Percentiles rank a stretch among this genome's conserved stretches.
phyloP scores from a whole-genome alignment of 768 basidiomycete genomes.

The Boletus huronensis region DNA sequence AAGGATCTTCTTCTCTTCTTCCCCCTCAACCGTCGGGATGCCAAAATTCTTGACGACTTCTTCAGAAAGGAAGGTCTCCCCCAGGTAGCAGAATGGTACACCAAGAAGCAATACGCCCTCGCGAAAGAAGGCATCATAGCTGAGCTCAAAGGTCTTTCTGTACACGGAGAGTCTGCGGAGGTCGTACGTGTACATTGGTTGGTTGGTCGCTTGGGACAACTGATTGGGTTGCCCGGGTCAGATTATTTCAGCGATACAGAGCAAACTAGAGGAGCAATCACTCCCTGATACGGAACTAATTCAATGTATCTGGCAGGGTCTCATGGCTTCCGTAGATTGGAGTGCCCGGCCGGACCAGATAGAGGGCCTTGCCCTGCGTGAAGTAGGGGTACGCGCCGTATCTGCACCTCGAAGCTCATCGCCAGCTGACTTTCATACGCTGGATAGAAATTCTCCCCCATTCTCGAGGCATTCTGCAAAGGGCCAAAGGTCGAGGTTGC shows the following conservation, averaged over 20 bases:
- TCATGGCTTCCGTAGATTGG: conserved; percentile 88
- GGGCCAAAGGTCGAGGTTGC: conserved; percentile 89
- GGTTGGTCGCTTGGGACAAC: background rate
- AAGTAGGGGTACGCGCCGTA: conserved; percentile 66
- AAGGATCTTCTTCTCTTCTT: conserved; percentile 87
- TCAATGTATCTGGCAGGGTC: conserved; percentile 87
- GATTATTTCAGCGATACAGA: conserved; percentile 75
- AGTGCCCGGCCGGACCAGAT: conserved; percentile 88
- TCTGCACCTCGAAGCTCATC: background rate
- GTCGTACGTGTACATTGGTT: conserved; percentile 45
- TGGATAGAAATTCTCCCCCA: conserved; percentile 72
- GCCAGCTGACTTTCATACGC: background rate
- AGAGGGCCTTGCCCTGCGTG: conserved; percentile 81
- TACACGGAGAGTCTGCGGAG: conserved; percentile 63
- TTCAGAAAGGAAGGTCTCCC: conserved; percentile 79
- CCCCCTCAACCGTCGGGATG: conserved; percentile 76
- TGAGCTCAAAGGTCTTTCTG: conserved; percentile 66
- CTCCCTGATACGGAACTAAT: conserved; percentile 84
- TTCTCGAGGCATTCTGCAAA: conserved; percentile 88
- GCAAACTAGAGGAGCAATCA: conserved; percentile 70
- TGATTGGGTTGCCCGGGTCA: conserved; percentile 30
- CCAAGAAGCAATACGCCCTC: conserved; percentile 81
- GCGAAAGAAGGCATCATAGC: conserved; percentile 74
- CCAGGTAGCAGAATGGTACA: conserved; percentile 90
- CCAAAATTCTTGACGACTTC: conserved; percentile 73